Base-by-base conservation (phyloP, 805 yeast genomes). In the Kluyveromyces nonfermentans region DNA sequence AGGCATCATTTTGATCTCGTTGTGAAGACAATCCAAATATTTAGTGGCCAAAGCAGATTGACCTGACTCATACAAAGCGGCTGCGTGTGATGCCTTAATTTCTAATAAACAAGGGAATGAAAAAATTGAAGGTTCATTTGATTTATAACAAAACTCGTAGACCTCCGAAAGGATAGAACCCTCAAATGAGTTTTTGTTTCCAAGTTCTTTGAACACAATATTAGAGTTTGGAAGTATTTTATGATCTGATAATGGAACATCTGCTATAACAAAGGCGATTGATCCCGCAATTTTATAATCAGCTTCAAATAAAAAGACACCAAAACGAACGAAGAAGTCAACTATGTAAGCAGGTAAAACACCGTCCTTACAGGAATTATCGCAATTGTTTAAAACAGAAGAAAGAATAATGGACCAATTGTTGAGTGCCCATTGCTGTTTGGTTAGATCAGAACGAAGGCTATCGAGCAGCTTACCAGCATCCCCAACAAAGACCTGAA, bases 11-110 rank as follows among this genome's bases (percentile, higher is more conserved):
- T 71, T 73, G 41, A 74, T 48, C 2, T 57, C 45, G 3, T 68
- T 48, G n/a, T 60, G 52, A 8, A 82, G 67, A 16, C 58, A 50
- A 49, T 85, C 95, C 40, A 75, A 60, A 49, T 82, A 81, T 51
- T 69, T 79, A 37, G 81, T 79, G 2, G 94, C 80, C 16, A 75
- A 81, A 1, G 70, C 48, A 14, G 70, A 56, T 31, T 65, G 57
- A 2, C 90, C 93, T 47, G 71, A 65, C 50, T 88, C 97, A 3
- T 84, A 80, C 48, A 88, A 67, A 19, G 72, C 64, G 38, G 73
- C 72, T 0, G 93, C 93, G 54, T 85, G 93, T 21, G 69, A 69
- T 34, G 85, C 63, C 56, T 83, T 85, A 50, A 75, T 68, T 0
- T 77, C 70, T 14, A 83, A 55, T 52, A 84, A 62, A 49, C 79